These are phyloP conservation scores for Talaromyces sp. DNA, from an alignment of 2,329 filamentous ascomycete genomes.

Conservation along the genomic window DNA sequence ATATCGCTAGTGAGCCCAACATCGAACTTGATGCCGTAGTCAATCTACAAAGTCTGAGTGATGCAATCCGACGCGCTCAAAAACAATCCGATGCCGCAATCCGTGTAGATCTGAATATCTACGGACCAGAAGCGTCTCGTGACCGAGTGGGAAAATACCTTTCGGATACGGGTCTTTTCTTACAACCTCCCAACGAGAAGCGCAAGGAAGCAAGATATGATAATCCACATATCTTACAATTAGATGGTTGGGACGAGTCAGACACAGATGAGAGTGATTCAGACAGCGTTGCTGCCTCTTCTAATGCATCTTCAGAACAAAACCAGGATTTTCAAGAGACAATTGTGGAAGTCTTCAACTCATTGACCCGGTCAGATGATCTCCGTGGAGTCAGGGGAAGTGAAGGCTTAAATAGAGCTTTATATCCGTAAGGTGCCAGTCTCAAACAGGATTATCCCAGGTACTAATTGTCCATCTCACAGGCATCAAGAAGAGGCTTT, in stretches of 20 bases:
- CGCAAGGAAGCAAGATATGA: slow-evolving; percentile 11
- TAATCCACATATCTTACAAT: slow-evolving; percentile 10
- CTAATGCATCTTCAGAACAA: background rate
- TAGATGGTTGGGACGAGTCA: background rate
- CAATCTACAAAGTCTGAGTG: background rate
- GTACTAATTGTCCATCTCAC: background rate
- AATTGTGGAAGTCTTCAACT: slow-evolving; percentile 1
- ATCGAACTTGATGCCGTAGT: slow-evolving; percentile 12
- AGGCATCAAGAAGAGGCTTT: slow-evolving; percentile 16
- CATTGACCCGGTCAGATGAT: slow-evolving; percentile 2
- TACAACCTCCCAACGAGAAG: slow-evolving; percentile 9
- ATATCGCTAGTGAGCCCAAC: background rate
- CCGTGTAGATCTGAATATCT: slow-evolving; percentile 12
- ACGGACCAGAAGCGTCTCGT: slow-evolving; percentile 5
- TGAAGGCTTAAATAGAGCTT: slow-evolving; percentile 7
- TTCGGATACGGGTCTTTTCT: slow-evolving; percentile 2
- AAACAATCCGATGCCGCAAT: background rate
- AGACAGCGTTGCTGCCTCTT: background rate
- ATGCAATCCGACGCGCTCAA: background rate
- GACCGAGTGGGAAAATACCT: slow-evolving; percentile 3
- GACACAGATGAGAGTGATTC: background rate
- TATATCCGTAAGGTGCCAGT: slow-evolving; percentile 1
- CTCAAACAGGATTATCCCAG: background rate
- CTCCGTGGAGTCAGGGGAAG: slow-evolving; percentile 12
- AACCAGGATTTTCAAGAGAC: slow-evolving; percentile 7